Evolutionary conservation across 179 eudicot genomes (phyloP).

Genomic region (Patellifolia procumbens): DNA sequence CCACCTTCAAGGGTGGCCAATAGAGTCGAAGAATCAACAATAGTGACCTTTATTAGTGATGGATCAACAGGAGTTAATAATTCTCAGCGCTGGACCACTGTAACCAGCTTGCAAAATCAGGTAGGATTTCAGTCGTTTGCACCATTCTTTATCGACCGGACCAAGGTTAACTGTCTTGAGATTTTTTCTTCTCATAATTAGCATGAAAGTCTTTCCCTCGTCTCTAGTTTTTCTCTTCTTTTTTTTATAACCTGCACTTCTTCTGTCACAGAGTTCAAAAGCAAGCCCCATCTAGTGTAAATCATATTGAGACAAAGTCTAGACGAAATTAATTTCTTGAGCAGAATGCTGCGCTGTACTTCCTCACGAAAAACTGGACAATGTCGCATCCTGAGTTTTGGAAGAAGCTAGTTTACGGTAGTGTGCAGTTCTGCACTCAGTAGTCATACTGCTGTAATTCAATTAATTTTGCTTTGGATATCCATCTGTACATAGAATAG

Average conservation of each 20-base stretch:
- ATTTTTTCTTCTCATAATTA: too few relatives aligned
- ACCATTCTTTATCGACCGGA: background rate
- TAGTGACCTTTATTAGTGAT: slow-evolving; percentile 68
- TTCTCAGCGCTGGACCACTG: slow-evolving; percentile 72
- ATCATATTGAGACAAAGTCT: background rate
- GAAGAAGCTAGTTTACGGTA: slow-evolving; percentile 22
- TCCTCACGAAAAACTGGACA: background rate
- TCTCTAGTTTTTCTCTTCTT: too few relatives aligned
- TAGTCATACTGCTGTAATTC: slow-evolving; percentile 7
- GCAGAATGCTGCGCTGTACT: background rate
- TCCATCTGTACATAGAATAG: slow-evolving; percentile 31
- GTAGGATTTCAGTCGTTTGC: slow-evolving; percentile 33
- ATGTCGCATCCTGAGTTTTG: slow-evolving; percentile 7
- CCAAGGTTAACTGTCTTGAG: background rate
- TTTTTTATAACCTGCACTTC: background rate
- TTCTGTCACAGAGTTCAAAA: slow-evolving; percentile 54
- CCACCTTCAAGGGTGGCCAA: slow-evolving; percentile 53
- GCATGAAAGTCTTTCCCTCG: too few relatives aligned
- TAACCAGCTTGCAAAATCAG: slow-evolving; percentile 77
- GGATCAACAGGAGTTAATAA: slow-evolving; percentile 42
- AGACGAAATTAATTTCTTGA: background rate
- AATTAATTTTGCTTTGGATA: slow-evolving; percentile 1
- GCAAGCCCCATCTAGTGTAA: slow-evolving; percentile 67
- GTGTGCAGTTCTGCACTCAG: background rate
- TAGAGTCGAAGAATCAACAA: slow-evolving; percentile 59